Base-by-base conservation (phyloP, 2,329 filamentous ascomycete genomes). In the Fusarium heterosporum region DNA sequence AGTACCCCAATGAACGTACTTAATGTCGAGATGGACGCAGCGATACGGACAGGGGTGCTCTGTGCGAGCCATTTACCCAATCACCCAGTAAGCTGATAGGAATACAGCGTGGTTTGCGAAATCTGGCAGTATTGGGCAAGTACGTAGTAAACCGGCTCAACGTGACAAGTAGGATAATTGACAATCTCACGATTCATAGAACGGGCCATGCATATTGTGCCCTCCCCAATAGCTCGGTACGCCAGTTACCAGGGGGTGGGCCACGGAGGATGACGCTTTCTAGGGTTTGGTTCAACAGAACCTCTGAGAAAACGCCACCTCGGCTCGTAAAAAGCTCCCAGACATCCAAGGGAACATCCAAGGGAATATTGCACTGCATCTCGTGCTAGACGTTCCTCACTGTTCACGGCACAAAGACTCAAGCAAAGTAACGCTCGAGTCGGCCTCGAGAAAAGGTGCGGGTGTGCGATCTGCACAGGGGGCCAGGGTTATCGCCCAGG, bases 401-500 rank as follows among this genome's bases (percentile, higher is more conserved):
- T 47, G 30, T 26, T 55, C 57, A 41, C 47, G 54, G 49, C 36
- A 48, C 41, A 32, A 52, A 36, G 32, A 22, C 32, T 22, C 38
- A 40, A 55, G 30, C 26, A 53, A 53, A 65, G 30, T 26, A 30
- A 30, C 41, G 41, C 48, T 47, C 49, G 50, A 43, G 53, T 50
- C 42, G 54, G 46, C 36, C 49, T 47, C 50, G 40, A 36, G 50
- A 49, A 38, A 48, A 69, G 63, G 64, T 58, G 71, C 63, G 53
- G 65, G 64, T 68, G 61, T 66, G 54, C 56, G 72, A 73, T 73
- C 72, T 70, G 55, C 72, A 55, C 72, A 73, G 67, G 72, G 72
- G 61, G 55, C 72, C 43, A 32, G 72, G 72, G 50, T 71, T 30
- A 40, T 59, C 38, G 47, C 52, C 53, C 66, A 73, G 66, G 71